phyloP scores from a whole-genome alignment of 805 yeast species.

The Nakazawaea laoshanensis region DNA sequence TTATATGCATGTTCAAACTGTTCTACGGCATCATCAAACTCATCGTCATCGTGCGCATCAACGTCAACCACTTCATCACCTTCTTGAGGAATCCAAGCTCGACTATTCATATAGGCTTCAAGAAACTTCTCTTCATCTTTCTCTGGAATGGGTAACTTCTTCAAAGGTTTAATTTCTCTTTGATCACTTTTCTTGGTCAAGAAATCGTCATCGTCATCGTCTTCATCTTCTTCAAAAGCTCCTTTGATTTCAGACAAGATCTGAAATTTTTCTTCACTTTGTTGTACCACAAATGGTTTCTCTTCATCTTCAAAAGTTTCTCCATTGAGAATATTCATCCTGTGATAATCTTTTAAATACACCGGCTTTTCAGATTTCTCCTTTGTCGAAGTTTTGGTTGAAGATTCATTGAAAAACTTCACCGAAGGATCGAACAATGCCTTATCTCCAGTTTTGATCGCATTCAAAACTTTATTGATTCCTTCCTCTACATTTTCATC shows the following conservation, averaged over 20 bases:
- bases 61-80: conserved; percentile 45
- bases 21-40: conserved; percentile 89
- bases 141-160: conserved; percentile 57
- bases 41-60: conserved; percentile 66
- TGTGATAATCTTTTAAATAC: conserved; percentile 86
- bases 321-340: conserved; percentile 72
- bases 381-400: conserved; percentile 23
- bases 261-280: conserved; percentile 64
- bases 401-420: conserved; percentile 67
- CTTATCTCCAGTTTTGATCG: conserved; percentile 63
- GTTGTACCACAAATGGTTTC: conserved; percentile 68
- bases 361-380: conserved; percentile 52
- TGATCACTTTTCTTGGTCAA: conserved; percentile 49
- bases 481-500: conserved; percentile 83
- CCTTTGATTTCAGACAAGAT: conserved; percentile 71
- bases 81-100: conserved; percentile 84
- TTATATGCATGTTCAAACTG: conserved; percentile 88
- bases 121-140: conserved; percentile 62
- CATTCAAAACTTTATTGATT: conserved; percentile 59
- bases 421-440: conserved; percentile 57
- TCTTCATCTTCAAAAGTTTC: conserved; percentile 47
- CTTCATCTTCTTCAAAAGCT: conserved; percentile 48
- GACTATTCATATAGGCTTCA: conserved; percentile 59
- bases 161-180: conserved; percentile 12
- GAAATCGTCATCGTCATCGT: conserved; percentile 38